Percentiles rank a stretch among this genome's conserved stretches.
Evolutionary conservation across 169 alveolate species (phyloP).

Genomic region (Cryptosporidium viatorum): DNA sequence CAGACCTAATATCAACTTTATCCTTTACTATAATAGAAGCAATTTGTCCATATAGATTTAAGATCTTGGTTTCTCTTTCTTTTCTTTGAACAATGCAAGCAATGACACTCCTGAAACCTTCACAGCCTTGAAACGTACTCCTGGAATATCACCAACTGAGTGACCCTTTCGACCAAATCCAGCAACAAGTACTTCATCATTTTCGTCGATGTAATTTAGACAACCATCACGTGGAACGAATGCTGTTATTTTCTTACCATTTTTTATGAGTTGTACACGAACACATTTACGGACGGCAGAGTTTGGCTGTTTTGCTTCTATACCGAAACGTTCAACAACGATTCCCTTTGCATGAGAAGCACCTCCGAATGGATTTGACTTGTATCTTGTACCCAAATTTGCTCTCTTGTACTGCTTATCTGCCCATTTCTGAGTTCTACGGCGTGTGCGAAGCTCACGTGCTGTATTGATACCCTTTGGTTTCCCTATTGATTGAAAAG

Average conservation of each 20-base stretch:
- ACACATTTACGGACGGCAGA: conserved; percentile 99
- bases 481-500: conserved; percentile 84
- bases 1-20: conserved; percentile 5
- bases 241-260: conserved; percentile 99
- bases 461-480: conserved; percentile 99
- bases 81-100: conserved; percentile 95
- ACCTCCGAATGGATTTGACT: conserved; percentile 98
- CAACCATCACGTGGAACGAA: conserved; percentile 99
- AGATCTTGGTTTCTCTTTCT: conserved; percentile 97
- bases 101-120: conserved; percentile 97
- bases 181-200: conserved; percentile 99
- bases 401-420: conserved; percentile 97
- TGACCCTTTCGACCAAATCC: conserved; percentile 99
- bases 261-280: conserved; percentile 98
- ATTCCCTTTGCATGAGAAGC: conserved; percentile 99
- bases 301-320: conserved; percentile 99
- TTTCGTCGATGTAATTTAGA: conserved; percentile 98
- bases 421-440: conserved; percentile 98
- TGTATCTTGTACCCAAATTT: conserved; percentile 95
- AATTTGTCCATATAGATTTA: conserved; percentile 74
- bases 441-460: conserved; percentile 96
- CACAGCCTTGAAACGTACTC: conserved; percentile 99
- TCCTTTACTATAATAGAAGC: conserved; percentile 24
- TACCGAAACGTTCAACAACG: conserved; percentile 98
- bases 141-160: conserved; percentile 99